Conservation (phyloP, 768 basidiomycete genomes). For the Suillus decipiens region DNA sequence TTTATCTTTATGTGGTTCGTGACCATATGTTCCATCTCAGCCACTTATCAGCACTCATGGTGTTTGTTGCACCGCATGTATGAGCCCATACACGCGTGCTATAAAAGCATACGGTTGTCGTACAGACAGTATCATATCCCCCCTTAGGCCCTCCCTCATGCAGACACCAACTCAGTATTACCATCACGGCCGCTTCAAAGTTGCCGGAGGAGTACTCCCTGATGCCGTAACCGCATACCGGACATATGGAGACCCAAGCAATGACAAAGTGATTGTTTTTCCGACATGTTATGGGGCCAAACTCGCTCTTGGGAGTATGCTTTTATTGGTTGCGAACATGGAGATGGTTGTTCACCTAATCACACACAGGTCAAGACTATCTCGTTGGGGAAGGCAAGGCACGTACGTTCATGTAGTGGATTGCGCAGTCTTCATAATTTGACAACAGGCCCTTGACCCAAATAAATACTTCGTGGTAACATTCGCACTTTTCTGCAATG, state of each 20-base stretch:
- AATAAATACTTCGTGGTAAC: conserved; percentile 55
- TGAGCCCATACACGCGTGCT: neutral
- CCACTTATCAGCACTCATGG: neutral
- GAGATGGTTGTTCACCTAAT: conserved; percentile 32
- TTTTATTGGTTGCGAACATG: conserved; percentile 13
- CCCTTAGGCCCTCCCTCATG: conserved; percentile 5
- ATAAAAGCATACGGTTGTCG: conserved; percentile 1
- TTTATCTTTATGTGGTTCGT: neutral
- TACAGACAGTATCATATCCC: neutral
- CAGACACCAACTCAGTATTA: conserved; percentile 42
- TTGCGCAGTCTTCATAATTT: neutral
- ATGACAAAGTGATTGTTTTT: conserved; percentile 55
- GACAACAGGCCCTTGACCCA: conserved; percentile 47
- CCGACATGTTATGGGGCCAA: conserved; percentile 58
- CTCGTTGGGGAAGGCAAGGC: conserved; percentile 55
- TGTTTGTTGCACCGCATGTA: neutral
- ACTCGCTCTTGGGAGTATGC: conserved; percentile 46
- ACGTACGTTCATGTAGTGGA: neutral
- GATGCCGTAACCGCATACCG: conserved; percentile 60
- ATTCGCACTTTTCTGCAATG: conserved; percentile 58
- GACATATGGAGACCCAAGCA: conserved; percentile 51
- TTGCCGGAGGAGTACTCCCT: conserved; percentile 54
- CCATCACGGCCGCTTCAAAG: conserved; percentile 54
- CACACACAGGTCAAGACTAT: conserved; percentile 42
- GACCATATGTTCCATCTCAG: neutral